Percentiles rank a stretch among this genome's conserved stretches.
Evolutionary conservation across 148 eudicot species (phyloP).

Genomic region (Nepenthes mirabilis): DNA sequence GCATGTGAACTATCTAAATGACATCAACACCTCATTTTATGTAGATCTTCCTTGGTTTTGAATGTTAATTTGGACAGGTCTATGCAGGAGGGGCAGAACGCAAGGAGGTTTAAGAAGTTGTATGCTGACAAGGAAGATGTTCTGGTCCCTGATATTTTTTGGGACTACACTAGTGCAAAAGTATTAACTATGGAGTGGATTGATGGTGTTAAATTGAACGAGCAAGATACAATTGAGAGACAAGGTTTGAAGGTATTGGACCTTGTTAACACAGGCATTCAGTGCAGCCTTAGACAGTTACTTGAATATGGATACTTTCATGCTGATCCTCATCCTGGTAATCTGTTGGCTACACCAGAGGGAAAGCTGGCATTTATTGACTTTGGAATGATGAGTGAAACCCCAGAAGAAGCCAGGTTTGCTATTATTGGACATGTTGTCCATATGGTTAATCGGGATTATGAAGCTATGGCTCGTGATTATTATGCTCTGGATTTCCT

Average conservation of each 20-base stretch:
- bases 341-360: conserved; percentile 94
- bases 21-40: neutral
- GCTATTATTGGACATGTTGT: conserved; percentile 99
- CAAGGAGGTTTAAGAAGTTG: conserved; percentile 92
- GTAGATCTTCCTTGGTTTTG: conserved; percentile 15
- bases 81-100: conserved; percentile 99
- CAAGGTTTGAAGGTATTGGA: conserved; percentile 92
- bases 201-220: conserved; percentile 82
- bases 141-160: conserved; percentile 92
- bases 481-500: conserved; percentile 85
- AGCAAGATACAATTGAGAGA: conserved; percentile 82
- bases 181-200: conserved; percentile 99
- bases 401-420: conserved; percentile 93
- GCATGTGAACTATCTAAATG: neutral
- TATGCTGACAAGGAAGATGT: conserved; percentile 97
- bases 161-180: conserved; percentile 94
- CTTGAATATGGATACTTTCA: conserved; percentile 98
- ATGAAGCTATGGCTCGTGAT: conserved; percentile 99
- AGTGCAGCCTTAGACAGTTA: conserved; percentile 94
- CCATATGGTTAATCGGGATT: conserved; percentile 98
- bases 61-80: conserved; percentile 75
- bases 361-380: conserved; percentile 98
- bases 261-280: conserved; percentile 88
- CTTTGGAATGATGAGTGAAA: conserved; percentile 99
- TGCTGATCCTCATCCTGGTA: conserved; percentile 99